phyloP scores from a whole-genome alignment of 1,284 basidiomycete species.

The Malassezia nana region DNA sequence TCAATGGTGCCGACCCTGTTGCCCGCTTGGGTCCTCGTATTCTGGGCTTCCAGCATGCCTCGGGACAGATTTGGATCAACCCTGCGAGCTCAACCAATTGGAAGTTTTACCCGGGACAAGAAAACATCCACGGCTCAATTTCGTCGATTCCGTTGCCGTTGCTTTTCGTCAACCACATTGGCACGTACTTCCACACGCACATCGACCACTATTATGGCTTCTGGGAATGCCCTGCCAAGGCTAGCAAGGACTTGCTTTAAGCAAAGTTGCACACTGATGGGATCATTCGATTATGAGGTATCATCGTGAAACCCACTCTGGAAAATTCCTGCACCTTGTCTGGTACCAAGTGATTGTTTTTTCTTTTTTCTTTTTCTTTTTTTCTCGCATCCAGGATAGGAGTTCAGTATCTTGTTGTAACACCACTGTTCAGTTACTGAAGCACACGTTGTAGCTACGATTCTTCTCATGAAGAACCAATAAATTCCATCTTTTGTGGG shows the following conservation, averaged over 20 bases:
- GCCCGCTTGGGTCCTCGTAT: slow-evolving; percentile 22
- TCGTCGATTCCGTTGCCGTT: slow-evolving; percentile 15
- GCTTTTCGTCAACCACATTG: neutral
- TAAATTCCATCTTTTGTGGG: no score
- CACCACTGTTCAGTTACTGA: no score
- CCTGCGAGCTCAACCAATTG: slow-evolving; percentile 21
- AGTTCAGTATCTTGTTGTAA: no score
- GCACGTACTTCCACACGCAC: neutral
- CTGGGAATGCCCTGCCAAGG: neutral
- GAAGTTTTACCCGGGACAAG: slow-evolving; percentile 30
- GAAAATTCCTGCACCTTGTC: no score
- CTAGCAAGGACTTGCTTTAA: neutral
- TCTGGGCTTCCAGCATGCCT: slow-evolving; percentile 24
- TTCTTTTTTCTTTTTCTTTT: no score
- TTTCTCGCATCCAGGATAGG: no score
- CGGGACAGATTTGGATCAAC: slow-evolving; percentile 36
- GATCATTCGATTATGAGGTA: no score
- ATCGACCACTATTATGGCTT: neutral
- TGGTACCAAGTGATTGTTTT: no score
- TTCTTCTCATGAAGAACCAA: no score
- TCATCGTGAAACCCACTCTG: no score
- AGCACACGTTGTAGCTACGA: no score
- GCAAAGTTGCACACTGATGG: no score
- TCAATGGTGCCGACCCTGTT: slow-evolving; percentile 28
- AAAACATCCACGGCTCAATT: slow-evolving; percentile 28